These are phyloP conservation scores for Persicaria tinctoria DNA, from an alignment of 148 eudicot genomes.

Conservation along the genomic window DNA sequence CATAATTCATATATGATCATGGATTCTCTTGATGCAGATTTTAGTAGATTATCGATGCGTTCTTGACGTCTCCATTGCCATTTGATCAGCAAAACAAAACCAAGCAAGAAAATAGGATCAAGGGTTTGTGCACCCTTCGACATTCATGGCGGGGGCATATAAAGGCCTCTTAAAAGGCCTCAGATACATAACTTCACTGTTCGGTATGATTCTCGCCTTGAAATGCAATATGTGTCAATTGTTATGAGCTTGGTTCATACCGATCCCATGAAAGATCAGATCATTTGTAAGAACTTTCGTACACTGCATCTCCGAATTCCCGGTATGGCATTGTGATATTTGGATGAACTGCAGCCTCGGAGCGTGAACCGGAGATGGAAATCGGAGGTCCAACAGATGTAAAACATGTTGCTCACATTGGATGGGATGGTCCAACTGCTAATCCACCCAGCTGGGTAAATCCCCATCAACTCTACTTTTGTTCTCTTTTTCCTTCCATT, in stretches of 20 bases:
- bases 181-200: conserved; percentile 44
- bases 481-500: background rate
- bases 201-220: conserved; percentile 26
- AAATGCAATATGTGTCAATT: background rate
- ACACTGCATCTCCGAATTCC: background rate
- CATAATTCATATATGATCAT: background rate
- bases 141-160: conserved; percentile 23
- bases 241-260: background rate
- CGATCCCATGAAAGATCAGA: background rate
- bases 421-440: conserved; percentile 52
- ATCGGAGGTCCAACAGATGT: conserved; percentile 48
- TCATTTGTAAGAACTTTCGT: background rate
- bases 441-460: conserved; percentile 42
- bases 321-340: background rate
- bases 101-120: background rate
- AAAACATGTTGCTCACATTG: conserved; percentile 51
- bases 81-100: background rate
- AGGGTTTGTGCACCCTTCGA: background rate
- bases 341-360: conserved; percentile 25
- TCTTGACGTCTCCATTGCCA: background rate
- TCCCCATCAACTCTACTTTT: background rate
- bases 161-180: conserved; percentile 52
- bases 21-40: conserved; percentile 1
- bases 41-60: background rate
- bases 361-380: conserved; percentile 36